Percentiles rank a stretch among this genome's conserved stretches.
phyloP scores from a whole-genome alignment of 805 yeast genomes.

The Kluyveromyces siamensis region DNA sequence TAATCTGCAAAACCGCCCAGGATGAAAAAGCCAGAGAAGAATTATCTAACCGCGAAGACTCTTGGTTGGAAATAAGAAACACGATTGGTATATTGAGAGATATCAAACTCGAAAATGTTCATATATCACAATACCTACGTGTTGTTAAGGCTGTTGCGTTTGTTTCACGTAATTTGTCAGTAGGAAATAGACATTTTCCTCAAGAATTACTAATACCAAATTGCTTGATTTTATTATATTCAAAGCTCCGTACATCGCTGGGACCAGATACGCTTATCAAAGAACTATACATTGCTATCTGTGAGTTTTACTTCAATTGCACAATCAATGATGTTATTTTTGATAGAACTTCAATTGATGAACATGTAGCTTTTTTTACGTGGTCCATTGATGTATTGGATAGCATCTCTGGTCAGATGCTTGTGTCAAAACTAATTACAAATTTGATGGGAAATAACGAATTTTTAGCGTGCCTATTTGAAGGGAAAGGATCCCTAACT shows the following conservation, averaged over 20 bases:
- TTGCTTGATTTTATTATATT: conserved; percentile 7
- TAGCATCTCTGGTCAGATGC: background rate
- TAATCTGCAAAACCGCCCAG: background rate
- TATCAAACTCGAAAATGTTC: conserved; percentile 2
- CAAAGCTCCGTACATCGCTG: background rate
- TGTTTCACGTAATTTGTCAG: conserved; percentile 40
- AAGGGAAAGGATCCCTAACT: conserved; percentile 8
- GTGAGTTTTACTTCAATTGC: conserved; percentile 19
- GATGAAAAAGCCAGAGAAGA: conserved; percentile 20
- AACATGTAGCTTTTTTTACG: conserved; percentile 11
- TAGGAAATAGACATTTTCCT: conserved; percentile 25
- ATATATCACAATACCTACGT: conserved; percentile 21
- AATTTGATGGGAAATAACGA: conserved; percentile 18
- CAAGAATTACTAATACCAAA: conserved; percentile 17
- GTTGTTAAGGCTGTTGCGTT: conserved; percentile 39
- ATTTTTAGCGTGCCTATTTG: conserved; percentile 19
- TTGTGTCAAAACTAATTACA: conserved; percentile 7
- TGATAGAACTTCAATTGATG: conserved; percentile 13
- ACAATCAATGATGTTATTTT: conserved; percentile 11
- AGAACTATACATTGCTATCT: conserved; percentile 11
- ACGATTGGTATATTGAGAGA: background rate
- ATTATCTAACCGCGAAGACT: conserved; percentile 16
- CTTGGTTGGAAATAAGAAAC: conserved; percentile 21
- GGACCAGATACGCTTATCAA: conserved; percentile 1
- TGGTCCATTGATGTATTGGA: background rate